Evolutionary conservation across 2,329 filamentous ascomycete genomes (phyloP).

Genomic region (Geoglossum cookeanum): DNA sequence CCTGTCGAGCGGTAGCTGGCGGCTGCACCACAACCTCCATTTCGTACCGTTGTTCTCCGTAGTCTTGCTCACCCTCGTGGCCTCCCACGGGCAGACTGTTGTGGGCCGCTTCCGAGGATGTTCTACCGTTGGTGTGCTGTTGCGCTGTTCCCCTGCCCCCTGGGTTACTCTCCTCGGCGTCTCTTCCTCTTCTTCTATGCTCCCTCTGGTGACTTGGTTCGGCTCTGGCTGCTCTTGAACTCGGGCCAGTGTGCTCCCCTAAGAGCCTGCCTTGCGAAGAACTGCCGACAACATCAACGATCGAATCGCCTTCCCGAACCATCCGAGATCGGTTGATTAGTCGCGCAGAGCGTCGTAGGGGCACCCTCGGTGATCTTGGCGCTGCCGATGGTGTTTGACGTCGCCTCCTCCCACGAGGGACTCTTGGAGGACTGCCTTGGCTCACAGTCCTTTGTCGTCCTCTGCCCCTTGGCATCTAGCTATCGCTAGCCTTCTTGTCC

Average conservation of each 20-base stretch:
- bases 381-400: neutral
- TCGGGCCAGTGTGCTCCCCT: neutral
- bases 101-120: neutral
- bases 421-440: neutral
- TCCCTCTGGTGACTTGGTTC: neutral
- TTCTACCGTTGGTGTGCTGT: neutral
- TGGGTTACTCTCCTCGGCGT: neutral
- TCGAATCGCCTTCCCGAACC: neutral
- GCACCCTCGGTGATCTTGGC: neutral
- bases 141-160: neutral
- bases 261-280: neutral
- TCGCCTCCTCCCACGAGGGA: neutral
- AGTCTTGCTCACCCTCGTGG: neutral
- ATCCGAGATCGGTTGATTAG: neutral
- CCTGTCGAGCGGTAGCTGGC: neutral
- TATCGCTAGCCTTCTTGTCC: neutral
- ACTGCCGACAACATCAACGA: neutral
- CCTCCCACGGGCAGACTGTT: neutral
- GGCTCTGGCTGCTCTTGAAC: neutral
- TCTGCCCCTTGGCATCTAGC: conserved; percentile 1
- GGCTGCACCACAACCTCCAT: neutral
- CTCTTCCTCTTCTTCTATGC: neutral
- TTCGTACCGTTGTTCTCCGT: neutral
- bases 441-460: neutral
- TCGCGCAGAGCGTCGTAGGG: neutral